Evolutionary conservation across 169 alveolate species (phyloP), one percentile per base, ranked within the genome.

Genomic region (Plasmodium ovale): DNA sequence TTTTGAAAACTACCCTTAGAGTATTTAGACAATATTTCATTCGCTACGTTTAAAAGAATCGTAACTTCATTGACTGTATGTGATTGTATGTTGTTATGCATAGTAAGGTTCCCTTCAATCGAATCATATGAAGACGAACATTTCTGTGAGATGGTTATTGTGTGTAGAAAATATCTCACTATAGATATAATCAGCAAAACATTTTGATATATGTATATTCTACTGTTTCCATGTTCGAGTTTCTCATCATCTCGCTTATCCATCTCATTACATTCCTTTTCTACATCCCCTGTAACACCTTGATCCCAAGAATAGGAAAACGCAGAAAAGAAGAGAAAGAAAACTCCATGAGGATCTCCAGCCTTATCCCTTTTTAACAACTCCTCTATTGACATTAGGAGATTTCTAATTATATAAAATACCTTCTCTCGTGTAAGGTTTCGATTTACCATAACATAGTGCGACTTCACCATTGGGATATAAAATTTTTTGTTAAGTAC

Each of bases 121-220:
- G 88, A 74, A 21, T 74, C 88, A 33, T 62, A 74, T 0, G 88
- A 74, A 0, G 88, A 74, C 0, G 77, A n/a, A 49, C 35, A 74
- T 33, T 74, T 74, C 3, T 74, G 88, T 2, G 88, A 74, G 14
- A 74, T 59, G 0, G 88, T 74, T 5, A 74, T 74, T 0, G 88
- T 74, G 64, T 74, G 88, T 2, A 74, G 49, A 35, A 74, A 74
- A 19, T 74, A 74, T 53, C 72, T 42, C 1, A 74, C 47, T 9
- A 74, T 74, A 14, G 70, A 67, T 1, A 67, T 37, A n/a, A 59
- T 31, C 19, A 74, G 44, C 31, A 74, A 44, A 0, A 74, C 10
- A 53, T 62, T 74, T 62, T 74, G 16, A 35, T 23, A 74, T 12
- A 60, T 74, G 3, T 60, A 23, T 12, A 67, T 19, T 12, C 29